Base-by-base conservation (phyloP, 2,329 filamentous ascomycete species). In the Verticillium nubilum region DNA sequence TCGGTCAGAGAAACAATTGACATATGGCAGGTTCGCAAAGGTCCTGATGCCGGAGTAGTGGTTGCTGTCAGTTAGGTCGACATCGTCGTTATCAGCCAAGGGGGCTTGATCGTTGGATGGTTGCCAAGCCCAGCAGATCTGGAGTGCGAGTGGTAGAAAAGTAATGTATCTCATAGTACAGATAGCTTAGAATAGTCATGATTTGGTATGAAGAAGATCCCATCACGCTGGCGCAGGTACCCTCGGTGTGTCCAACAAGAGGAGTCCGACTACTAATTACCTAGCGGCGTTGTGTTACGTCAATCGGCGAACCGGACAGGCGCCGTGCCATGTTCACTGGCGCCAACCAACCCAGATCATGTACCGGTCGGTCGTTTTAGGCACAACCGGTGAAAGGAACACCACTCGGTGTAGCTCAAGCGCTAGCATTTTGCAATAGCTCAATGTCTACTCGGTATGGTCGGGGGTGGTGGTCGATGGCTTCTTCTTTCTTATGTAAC, bases 1-100 rank as follows among this genome's bases (percentile, higher is more conserved):
- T 3, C 64, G 62, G 2, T 66, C 55, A 3, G 59, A 57, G 50
- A 69, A 70, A 58, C 68, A 70, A 42, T 70, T 61, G 5, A 63
- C 61, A 15, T 66, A 66, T 0, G 65, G 64, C 3, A 70, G 58
- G 17, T 65, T 64, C 4, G 67, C 68, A 55, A 69, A 70, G 0
- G 67, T 69, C 27, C 60, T 64, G 2, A 66, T 57, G 2, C 65
- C 63, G 2, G 60, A 65, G 59, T 55, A 63, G 55, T 52, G 59
- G 58, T 55, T 53, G 25, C 58, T 60, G 15, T 60, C 57, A 5
- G 63, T 62, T 5, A 63, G 23, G 10, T 63, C 59, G 3, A 66
- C 31, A 6, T 64, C 60, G 7, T 60, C 64, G n/a, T 47, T 25
- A 9, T 47, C 42, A 47, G 7, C 12, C 42, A 47, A 3, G n/a